Evolutionary conservation across 2,329 filamentous ascomycete species (phyloP), one percentile per base, ranked within the genome.

Genomic region (Corynespora cassiicola): DNA sequence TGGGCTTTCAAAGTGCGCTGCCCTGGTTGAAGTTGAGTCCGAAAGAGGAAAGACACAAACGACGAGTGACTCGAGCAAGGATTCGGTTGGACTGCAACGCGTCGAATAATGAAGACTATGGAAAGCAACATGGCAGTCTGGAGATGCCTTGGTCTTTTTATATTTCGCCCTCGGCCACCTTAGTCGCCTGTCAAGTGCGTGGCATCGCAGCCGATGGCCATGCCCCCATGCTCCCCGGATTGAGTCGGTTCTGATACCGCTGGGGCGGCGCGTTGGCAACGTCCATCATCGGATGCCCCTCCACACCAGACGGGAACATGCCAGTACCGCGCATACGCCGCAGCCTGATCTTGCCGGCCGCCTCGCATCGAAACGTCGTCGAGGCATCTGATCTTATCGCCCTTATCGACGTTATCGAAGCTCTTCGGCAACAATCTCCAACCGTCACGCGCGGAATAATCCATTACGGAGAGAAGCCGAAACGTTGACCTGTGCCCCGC

Each of bases 231-330:
- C 36, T 19, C 34, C 37, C 42, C 51, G 42, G 42, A 52, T 50
- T 38, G 25, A 45, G 46, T 52, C 41, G 39, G 45, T 33, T 40
- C 33, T 40, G 36, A 32, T 42, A 41, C 46, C 40, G 39, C 32
- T 36, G 30, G 25, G 15, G 17, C 33, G 48, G 51, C 18, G 39
- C 43, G 32, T 33, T 44, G 36, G 33, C 40, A 45, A 41, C 31
- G 34, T 37, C 21, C 41, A 43, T 50, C 36, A 37, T 41, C 39
- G 22, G 33, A 31, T 36, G n/a, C 37, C 27, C 35, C 44, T 51
- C 45, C 47, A 51, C 47, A 45, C 37, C 26, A 20, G 14, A 39
- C 39, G 18, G 21, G 15, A 30, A 26, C 30, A 31, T 40, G 12
- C 40, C 29, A 52, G 38, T 46, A 39, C 39, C 31, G 26, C 31